Conservation (phyloP, 805 yeast species). For the Candida bentonensis region DNA sequence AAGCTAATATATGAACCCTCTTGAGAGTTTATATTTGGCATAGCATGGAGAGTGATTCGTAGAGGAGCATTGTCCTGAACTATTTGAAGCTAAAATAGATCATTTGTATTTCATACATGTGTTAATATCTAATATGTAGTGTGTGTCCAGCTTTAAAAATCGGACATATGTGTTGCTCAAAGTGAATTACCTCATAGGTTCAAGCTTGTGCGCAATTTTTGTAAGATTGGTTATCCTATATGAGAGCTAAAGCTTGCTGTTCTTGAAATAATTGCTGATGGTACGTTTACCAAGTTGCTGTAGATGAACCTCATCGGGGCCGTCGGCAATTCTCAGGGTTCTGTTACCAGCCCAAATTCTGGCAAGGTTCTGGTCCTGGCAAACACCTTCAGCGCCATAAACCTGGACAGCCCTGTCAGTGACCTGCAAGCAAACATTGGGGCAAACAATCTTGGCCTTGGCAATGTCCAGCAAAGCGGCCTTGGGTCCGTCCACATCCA, state of each 20-base stretch:
- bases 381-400: slow-evolving; percentile 52
- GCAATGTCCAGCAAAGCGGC: slow-evolving; percentile 43
- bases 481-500: slow-evolving; percentile 40
- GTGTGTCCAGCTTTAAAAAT: no score
- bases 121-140: slow-evolving; percentile 1
- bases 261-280: neutral
- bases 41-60: neutral
- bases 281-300: slow-evolving; percentile 36
- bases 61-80: neutral
- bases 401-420: slow-evolving; percentile 52
- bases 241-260: neutral
- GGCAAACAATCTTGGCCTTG: slow-evolving; percentile 50
- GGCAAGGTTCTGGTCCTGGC: slow-evolving; percentile 47
- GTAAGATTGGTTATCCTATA: no score
- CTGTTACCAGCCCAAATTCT: slow-evolving; percentile 36
- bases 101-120: neutral
- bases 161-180: no score
- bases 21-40: neutral
- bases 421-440: slow-evolving; percentile 36
- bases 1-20: slow-evolving; percentile 8
- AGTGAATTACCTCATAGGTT: no score
- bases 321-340: slow-evolving; percentile 51
- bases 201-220: no score
- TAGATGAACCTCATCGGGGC: slow-evolving; percentile 56
- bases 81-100: neutral